phyloP scores from a whole-genome alignment of 164 flowering plant species.

The Euptelea pleiosperma region DNA sequence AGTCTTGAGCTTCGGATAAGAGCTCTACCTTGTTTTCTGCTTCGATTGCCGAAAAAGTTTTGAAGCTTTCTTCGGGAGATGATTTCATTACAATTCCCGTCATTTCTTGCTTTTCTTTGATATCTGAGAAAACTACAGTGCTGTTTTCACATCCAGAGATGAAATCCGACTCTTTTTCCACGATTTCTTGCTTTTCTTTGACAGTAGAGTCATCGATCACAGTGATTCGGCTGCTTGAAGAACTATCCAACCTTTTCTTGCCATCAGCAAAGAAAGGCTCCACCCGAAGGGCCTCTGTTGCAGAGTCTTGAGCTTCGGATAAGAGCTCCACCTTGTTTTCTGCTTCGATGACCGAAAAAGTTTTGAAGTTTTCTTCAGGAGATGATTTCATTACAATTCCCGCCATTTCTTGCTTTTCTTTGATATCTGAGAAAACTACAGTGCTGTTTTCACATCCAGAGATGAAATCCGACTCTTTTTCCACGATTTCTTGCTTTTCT shows the following conservation, averaged over 20 bases:
- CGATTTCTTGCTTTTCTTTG: conserved; percentile 3
- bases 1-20: not conserved
- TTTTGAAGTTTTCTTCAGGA: not conserved
- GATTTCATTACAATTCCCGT: not conserved
- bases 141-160: not conserved
- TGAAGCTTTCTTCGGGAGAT: no score
- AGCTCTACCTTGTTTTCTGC: not conserved
- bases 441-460: not conserved
- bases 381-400: not conserved
- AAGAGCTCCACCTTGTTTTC: no score
- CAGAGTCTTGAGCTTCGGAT: not conserved
- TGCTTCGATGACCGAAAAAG: no score
- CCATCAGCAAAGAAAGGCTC: not conserved
- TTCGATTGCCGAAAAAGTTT: not conserved
- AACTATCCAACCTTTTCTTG: not conserved
- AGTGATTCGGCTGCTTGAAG: no score
- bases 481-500: conserved; percentile 2
- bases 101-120: not conserved
- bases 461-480: not conserved
- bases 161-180: not conserved
- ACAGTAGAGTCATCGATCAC: not conserved
- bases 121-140: not conserved
- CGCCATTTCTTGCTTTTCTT: not conserved
- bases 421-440: not conserved
- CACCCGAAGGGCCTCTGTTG: not conserved